Conservation (phyloP, 768 basidiomycete species). For the Cyclocybe cylindracea region DNA sequence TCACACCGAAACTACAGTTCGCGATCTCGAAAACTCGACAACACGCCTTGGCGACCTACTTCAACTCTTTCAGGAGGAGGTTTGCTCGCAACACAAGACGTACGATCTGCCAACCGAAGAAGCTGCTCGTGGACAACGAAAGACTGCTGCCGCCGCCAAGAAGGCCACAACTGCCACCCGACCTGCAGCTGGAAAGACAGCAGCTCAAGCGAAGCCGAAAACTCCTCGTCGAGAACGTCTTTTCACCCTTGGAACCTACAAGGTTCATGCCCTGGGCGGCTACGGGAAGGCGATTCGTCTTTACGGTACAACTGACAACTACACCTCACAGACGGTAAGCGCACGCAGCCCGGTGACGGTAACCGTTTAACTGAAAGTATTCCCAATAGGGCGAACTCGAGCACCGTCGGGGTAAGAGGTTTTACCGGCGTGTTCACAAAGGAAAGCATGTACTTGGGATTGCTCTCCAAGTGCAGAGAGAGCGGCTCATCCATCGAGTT, state of each 20-base stretch:
- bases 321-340: slow-evolving; percentile 16
- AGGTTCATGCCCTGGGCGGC: slow-evolving; percentile 22
- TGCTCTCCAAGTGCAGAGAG: not conserved
- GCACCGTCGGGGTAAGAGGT: slow-evolving; percentile 7
- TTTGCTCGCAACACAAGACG: slow-evolving; percentile 24
- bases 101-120: slow-evolving; percentile 31
- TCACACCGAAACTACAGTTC: slow-evolving; percentile 24
- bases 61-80: slow-evolving; percentile 19
- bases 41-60: slow-evolving; percentile 21
- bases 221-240: not conserved
- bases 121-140: slow-evolving; percentile 18
- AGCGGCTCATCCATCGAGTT: too few species aligned
- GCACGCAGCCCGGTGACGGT: too few species aligned
- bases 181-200: too few species aligned
- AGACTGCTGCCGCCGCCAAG: too few species aligned
- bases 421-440: slow-evolving; percentile 4
- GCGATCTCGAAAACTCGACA: slow-evolving; percentile 15
- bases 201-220: not conserved
- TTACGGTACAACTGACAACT: slow-evolving; percentile 14
- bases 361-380: not conserved
- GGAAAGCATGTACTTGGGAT: not conserved
- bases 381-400: slow-evolving; percentile 10
- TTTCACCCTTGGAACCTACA: slow-evolving; percentile 21
- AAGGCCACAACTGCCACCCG: too few species aligned
- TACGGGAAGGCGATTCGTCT: slow-evolving; percentile 12